A percentile compares a stretch with the other conserved stretches of the same genome.
These are phyloP conservation scores for Melaleuca alternifolia DNA, from an alignment of 345 rosid species.

Conservation along the genomic window DNA sequence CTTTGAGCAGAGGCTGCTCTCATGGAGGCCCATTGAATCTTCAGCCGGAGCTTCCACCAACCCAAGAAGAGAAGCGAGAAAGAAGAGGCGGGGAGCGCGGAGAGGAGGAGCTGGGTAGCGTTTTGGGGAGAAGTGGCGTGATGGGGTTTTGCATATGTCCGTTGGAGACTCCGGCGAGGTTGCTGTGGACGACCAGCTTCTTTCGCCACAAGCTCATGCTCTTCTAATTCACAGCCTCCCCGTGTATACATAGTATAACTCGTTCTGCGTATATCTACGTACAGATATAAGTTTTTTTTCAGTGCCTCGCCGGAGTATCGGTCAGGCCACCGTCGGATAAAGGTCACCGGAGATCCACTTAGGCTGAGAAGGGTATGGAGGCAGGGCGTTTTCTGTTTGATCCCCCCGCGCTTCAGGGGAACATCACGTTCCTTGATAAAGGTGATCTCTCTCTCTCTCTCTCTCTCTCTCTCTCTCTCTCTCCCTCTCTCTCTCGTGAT, in stretches of 20 bases:
- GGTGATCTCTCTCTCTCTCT: slow-evolving; percentile 14
- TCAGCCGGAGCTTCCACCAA: background rate
- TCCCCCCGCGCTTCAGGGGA: slow-evolving; percentile 43
- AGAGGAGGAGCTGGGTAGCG: background rate
- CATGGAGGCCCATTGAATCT: background rate
- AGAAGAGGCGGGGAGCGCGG: background rate
- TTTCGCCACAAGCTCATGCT: slow-evolving; percentile 94
- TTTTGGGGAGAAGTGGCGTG: slow-evolving; percentile 14
- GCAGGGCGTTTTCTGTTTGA: slow-evolving; percentile 55
- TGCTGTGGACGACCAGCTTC: slow-evolving; percentile 93
- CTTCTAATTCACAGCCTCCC: slow-evolving; percentile 31
- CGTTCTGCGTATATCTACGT: background rate
- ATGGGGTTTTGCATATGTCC: slow-evolving; percentile 89
- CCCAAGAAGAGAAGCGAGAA: background rate
- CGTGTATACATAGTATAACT: background rate
- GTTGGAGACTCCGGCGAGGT: slow-evolving; percentile 76
- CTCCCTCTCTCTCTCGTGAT: background rate
- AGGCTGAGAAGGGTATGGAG: slow-evolving; percentile 30
- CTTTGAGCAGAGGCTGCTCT: background rate
- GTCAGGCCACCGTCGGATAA: background rate
- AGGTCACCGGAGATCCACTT: background rate
- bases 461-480: background rate
- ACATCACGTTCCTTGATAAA: slow-evolving; percentile 60
- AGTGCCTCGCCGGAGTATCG: background rate
- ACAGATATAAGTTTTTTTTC: background rate